These are phyloP conservation scores for Solanum hybrid DNA, from an alignment of 305 asterid species.

Conservation along the genomic window DNA sequence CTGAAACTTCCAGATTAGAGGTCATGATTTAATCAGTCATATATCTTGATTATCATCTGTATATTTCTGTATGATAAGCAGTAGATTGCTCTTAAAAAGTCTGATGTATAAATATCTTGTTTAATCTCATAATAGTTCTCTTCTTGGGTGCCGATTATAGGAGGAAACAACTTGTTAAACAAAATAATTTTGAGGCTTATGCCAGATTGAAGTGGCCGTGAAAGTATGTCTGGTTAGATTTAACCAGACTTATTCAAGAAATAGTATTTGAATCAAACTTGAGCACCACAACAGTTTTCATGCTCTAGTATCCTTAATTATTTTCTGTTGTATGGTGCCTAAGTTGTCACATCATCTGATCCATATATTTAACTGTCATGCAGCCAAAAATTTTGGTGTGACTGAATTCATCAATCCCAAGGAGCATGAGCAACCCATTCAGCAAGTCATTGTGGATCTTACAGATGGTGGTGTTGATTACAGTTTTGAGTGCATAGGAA, in stretches of 20 bases:
- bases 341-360: not conserved
- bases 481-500: conserved; percentile 98
- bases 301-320: not conserved
- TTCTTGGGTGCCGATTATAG: not conserved
- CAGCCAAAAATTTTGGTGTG: conserved; percentile 90
- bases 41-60: not conserved
- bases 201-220: not conserved
- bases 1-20: not conserved
- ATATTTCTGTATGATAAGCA: not conserved
- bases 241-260: not conserved
- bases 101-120: not conserved
- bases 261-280: not conserved
- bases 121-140: not conserved
- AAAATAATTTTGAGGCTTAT: not conserved
- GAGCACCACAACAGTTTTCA: not conserved
- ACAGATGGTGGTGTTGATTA: conserved; percentile 99
- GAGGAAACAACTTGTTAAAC: not conserved
- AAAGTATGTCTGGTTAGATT: not conserved
- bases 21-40: not conserved
- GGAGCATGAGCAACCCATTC: conserved; percentile 91
- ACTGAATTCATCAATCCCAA: conserved; percentile 94
- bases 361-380: conserved; percentile 9
- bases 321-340: not conserved
- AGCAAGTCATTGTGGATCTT: conserved; percentile 79
- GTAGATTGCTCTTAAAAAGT: not conserved